Evolutionary conservation across 352 stramenopile genomes (phyloP).

Genomic region (Phytophthora kernoviae): DNA sequence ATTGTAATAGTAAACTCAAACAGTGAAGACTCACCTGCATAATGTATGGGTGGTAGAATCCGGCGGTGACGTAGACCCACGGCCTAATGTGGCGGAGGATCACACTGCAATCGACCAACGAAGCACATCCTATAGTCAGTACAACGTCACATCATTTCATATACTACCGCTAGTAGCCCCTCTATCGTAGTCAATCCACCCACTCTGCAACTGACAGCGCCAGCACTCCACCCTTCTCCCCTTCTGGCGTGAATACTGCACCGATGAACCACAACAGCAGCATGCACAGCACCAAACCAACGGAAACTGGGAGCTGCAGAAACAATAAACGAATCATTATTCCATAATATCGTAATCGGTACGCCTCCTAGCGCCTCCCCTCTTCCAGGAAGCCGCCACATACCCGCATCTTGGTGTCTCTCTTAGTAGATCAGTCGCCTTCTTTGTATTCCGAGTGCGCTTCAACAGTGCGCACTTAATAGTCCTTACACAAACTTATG

Average conservation of each 20-base stretch:
- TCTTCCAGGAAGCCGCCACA: constrained; percentile 10
- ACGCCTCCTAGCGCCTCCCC: background rate
- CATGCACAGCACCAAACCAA: constrained; percentile 64
- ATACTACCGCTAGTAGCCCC: background rate
- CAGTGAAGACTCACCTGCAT: constrained; percentile 48
- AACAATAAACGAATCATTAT: background rate
- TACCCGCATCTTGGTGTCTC: constrained; percentile 38
- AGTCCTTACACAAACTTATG: background rate
- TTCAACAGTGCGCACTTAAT: constrained; percentile 25
- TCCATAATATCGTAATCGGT: background rate
- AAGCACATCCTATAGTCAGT: background rate
- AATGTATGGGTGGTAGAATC: constrained; percentile 85
- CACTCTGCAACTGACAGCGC: constrained; percentile 83
- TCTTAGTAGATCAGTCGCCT: background rate
- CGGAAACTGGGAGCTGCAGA: constrained; percentile 68
- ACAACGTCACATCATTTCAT: background rate
- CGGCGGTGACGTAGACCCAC: constrained; percentile 85
- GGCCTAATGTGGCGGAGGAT: constrained; percentile 87
- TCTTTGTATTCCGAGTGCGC: constrained; percentile 1
- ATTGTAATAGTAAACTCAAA: background rate
- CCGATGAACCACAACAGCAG: constrained; percentile 76
- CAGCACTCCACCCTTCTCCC: constrained; percentile 71
- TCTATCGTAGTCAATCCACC: constrained; percentile 29
- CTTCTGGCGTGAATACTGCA: constrained; percentile 68
- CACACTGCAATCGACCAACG: constrained; percentile 40